Evolutionary conservation across 2,329 filamentous ascomycete genomes (phyloP).

Genomic region (Colletotrichum tropicicola): DNA sequence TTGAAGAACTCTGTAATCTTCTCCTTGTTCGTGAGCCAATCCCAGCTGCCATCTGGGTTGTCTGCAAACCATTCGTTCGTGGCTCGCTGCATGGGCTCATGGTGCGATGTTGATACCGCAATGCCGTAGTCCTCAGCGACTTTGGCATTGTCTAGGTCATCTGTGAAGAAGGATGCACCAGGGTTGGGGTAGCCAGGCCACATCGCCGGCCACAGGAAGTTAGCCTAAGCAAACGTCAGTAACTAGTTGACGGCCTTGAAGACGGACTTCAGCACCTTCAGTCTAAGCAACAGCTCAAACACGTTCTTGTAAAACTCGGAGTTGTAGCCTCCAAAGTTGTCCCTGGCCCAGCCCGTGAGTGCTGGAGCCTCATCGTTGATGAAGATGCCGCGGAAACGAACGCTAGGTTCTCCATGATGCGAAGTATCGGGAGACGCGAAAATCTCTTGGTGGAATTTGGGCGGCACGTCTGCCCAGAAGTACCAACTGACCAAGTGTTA

Average conservation of each 20-base stretch:
- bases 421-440: slow-evolving; percentile 58
- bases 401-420: slow-evolving; percentile 62
- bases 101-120: slow-evolving; percentile 71
- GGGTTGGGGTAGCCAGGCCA: slow-evolving; percentile 62
- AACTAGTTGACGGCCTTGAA: no score
- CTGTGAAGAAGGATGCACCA: slow-evolving; percentile 67
- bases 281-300: neutral
- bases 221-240: slow-evolving; percentile 50
- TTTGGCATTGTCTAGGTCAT: slow-evolving; percentile 65
- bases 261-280: neutral
- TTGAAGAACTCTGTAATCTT: slow-evolving; percentile 66
- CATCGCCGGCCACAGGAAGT: slow-evolving; percentile 75
- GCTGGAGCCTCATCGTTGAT: slow-evolving; percentile 71
- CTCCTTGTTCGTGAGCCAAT: slow-evolving; percentile 64
- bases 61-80: slow-evolving; percentile 56
- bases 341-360: slow-evolving; percentile 64
- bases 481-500: slow-evolving; percentile 51
- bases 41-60: slow-evolving; percentile 61
- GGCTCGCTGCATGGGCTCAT: slow-evolving; percentile 71
- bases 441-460: slow-evolving; percentile 56
- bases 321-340: slow-evolving; percentile 59
- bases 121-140: slow-evolving; percentile 71
- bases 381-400: slow-evolving; percentile 70
- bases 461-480: slow-evolving; percentile 67
- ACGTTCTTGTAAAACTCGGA: slow-evolving; percentile 63